Conservation (phyloP, 164 flowering plant species). For the Kalanchoe fedtschenkoi region DNA sequence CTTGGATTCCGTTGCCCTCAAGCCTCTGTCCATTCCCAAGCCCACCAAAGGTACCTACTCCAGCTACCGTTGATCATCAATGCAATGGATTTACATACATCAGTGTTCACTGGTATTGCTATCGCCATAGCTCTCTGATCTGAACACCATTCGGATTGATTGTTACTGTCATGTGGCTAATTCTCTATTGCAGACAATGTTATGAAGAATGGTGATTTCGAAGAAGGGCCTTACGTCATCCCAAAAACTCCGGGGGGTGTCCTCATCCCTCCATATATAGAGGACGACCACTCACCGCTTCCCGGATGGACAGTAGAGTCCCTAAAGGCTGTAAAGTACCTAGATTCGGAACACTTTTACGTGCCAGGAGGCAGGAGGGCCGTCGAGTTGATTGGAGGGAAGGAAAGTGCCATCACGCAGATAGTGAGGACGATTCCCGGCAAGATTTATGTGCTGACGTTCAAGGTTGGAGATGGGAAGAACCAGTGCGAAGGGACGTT, state of each 20-base stretch:
- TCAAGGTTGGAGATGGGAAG: slow-evolving; percentile 61
- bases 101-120: too few species aligned
- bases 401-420: slow-evolving; percentile 72
- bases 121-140: too few species aligned
- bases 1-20: slow-evolving; percentile 38
- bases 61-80: background rate
- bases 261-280: slow-evolving; percentile 66
- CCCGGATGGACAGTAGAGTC: slow-evolving; percentile 83
- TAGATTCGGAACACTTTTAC: slow-evolving; percentile 49
- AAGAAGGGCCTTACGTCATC: slow-evolving; percentile 71
- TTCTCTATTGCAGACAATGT: slow-evolving; percentile 40
- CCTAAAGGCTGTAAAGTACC: slow-evolving; percentile 74
- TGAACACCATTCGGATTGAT: too few species aligned
- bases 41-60: slow-evolving; percentile 19
- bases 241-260: slow-evolving; percentile 66
- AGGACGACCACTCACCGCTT: slow-evolving; percentile 69
- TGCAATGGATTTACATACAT: too few species aligned
- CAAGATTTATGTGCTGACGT: slow-evolving; percentile 40
- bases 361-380: slow-evolving; percentile 72
- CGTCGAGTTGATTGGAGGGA: slow-evolving; percentile 69
- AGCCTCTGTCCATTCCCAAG: slow-evolving; percentile 21
- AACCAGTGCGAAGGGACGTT: slow-evolving; percentile 60
- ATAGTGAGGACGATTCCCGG: slow-evolving; percentile 36
- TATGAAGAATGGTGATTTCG: slow-evolving; percentile 72
- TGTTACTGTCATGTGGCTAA: too few species aligned